phyloP scores from a whole-genome alignment of 1,284 basidiomycete genomes.

The Tylopilus sp. region DNA sequence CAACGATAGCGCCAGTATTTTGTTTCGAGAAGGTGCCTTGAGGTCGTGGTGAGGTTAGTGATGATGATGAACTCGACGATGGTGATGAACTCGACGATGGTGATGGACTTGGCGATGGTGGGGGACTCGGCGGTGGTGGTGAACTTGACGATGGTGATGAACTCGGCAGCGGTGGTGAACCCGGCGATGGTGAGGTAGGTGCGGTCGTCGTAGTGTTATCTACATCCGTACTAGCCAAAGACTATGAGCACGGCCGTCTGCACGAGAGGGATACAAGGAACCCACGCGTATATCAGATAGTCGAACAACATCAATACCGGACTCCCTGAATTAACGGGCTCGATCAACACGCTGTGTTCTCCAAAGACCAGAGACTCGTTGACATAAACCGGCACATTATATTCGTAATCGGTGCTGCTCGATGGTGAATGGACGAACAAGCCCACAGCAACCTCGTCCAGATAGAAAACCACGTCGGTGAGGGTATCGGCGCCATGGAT shows the following conservation, averaged over 20 bases:
- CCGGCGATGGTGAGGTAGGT: background rate
- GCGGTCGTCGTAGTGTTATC: background rate
- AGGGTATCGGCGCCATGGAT: background rate
- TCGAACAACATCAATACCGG: slow-evolving; percentile 14
- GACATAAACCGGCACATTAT: slow-evolving; percentile 18
- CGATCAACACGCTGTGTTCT: slow-evolving; percentile 10
- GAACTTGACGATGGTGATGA: background rate
- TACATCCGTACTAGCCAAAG: slow-evolving; percentile 4
- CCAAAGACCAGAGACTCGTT: slow-evolving; percentile 8
- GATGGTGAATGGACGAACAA: background rate
- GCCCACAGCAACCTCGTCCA: slow-evolving; percentile 3
- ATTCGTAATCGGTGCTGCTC: slow-evolving; percentile 4
- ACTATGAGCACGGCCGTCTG: background rate
- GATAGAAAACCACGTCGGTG: slow-evolving; percentile 10
- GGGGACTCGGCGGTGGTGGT: too few relatives aligned
- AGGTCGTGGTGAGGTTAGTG: background rate
- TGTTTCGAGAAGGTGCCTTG: background rate
- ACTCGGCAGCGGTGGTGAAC: too few relatives aligned
- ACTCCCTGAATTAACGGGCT: background rate
- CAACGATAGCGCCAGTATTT: slow-evolving; percentile 5
- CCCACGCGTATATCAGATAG: slow-evolving; percentile 17
- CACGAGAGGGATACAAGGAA: background rate
- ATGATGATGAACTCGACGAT: background rate
- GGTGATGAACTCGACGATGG: background rate
- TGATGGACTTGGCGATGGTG: too few relatives aligned